These are phyloP conservation scores for Angomonas ambiguus DNA, from an alignment of 208 protist species.

Conservation along the genomic window DNA sequence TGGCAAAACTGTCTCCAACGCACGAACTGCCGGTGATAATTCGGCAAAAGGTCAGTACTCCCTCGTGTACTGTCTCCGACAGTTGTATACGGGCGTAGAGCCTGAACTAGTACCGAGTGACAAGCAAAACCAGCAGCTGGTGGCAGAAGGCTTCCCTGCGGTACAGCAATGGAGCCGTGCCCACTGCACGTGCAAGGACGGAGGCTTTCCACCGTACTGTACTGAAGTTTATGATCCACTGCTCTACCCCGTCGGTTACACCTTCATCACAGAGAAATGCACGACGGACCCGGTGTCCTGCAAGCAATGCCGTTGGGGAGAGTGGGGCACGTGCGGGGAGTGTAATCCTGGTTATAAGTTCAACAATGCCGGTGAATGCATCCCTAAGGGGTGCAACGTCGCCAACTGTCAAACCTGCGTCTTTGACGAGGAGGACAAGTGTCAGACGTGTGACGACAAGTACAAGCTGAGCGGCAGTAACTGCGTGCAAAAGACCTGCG, in stretches of 20 bases:
- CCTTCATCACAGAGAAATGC: neutral
- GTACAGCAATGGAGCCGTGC: neutral
- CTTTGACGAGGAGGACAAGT: neutral
- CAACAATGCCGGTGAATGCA: neutral
- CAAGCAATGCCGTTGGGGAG: neutral
- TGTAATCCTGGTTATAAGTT: neutral
- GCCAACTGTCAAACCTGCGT: neutral
- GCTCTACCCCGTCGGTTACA: neutral
- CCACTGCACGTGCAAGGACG: neutral
- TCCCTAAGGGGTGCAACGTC: neutral
- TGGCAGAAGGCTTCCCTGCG: neutral
- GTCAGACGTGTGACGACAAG: too few relatives aligned
- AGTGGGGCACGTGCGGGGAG: neutral
- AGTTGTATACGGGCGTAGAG: neutral
- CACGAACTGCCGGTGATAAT: neutral
- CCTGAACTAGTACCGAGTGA: neutral
- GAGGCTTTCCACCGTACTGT: neutral
- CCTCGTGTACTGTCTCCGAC: neutral
- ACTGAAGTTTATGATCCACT: neutral
- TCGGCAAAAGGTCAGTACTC: neutral
- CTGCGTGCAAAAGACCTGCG: too few relatives aligned
- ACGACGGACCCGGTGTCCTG: neutral
- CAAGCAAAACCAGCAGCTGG: neutral
- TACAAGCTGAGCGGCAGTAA: too few relatives aligned
- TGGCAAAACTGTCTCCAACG: neutral